Percentiles rank a stretch among this genome's conserved stretches.
Conservation (phyloP, 148 eudicot genomes). For the Rhododendron mucronatum region DNA sequence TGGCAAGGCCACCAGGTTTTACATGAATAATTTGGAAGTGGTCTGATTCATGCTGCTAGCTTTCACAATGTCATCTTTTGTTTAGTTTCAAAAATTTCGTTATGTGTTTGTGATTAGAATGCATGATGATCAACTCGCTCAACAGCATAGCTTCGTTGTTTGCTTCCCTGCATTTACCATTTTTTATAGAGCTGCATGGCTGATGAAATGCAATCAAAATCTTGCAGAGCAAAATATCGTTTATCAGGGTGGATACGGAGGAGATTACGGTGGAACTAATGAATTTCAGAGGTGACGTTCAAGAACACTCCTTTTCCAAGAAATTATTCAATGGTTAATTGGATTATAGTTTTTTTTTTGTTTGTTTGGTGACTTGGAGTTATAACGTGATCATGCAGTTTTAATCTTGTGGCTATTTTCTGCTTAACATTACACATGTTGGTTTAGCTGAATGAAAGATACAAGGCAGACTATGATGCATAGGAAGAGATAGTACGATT, state of each 20-base stretch:
- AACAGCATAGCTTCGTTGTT: background rate
- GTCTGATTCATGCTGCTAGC: background rate
- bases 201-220: conserved; percentile 1
- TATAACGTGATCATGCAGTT: background rate
- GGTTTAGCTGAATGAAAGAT: background rate
- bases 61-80: background rate
- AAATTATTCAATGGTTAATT: background rate
- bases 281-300: conserved; percentile 48
- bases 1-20: background rate
- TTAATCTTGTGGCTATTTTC: background rate
- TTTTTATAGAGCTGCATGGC: background rate
- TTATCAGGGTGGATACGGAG: conserved; percentile 54
- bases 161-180: background rate
- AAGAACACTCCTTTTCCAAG: background rate
- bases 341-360: background rate
- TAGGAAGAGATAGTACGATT: too few species aligned
- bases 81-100: background rate
- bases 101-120: background rate
- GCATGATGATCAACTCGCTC: background rate
- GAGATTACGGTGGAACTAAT: conserved; percentile 33
- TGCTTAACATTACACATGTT: background rate
- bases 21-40: background rate
- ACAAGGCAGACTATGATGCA: background rate
- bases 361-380: background rate
- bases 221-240: conserved; percentile 54